Evolutionary conservation across 1,284 basidiomycete species (phyloP), one percentile per base, ranked within the genome.

Genomic region (Meripilus lineatus): DNA sequence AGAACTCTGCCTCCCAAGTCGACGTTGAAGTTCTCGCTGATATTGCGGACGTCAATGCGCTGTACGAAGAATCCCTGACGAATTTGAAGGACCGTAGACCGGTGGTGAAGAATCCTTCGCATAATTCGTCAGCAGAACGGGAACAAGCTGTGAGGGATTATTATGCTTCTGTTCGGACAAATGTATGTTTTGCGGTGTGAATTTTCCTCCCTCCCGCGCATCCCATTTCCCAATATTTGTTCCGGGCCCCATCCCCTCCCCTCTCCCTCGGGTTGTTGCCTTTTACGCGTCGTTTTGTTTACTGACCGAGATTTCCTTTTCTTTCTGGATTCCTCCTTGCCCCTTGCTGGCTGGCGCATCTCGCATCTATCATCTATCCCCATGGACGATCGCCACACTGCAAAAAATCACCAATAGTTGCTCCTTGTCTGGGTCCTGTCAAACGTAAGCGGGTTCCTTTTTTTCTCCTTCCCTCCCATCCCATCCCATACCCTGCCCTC

Each of bases 81-180:
- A 92, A 93, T 58, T 72, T 98, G 33, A 79, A 81, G 41, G 80
- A 84, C 26, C 70, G 81, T 21, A 80, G 82, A 56, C 79, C 86
- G 50, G 64, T 65, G 58, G 40, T 50, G 41, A 63, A 68, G 49
- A 55, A 61, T 49, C 25, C 14, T 13, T 21, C 56, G 22, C 50
- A 49, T 22, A 63, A 62, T 46, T 72, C 60, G 34, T 63, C 69
- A 21, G 73, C 75, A 28, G 77, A 89, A 65, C 76, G 72, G 53
- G 89, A 92, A 54, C 79, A 86, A 55, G 77, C 77, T 13, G 87
- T 87, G 17, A 89, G 87, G 61, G 89, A 92, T 58, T 89, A 90
- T 61, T 93, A 93, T 63, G 89, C 89, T 0, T 89, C 88, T 60
- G 89, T 96, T 53, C 71, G 93, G 47, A 96, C 93, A 10, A 95